Conservation (phyloP, 225 moss, liverwort and hornwort genomes). For the Bryoerythrophyllum caledonicum region DNA sequence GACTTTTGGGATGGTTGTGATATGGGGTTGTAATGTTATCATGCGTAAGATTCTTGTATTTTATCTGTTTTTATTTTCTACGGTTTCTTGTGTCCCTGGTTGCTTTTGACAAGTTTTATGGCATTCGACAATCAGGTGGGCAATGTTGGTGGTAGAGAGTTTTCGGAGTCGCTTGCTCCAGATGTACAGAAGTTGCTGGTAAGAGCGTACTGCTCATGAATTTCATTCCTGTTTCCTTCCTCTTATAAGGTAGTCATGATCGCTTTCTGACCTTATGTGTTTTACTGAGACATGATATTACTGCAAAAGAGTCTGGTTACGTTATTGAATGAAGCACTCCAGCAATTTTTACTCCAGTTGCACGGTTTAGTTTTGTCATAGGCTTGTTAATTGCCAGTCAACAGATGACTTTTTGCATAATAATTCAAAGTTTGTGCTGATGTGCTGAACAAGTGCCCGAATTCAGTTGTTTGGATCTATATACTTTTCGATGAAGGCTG, state of each 20-base stretch:
- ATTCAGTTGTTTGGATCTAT: not conserved
- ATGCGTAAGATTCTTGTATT: not conserved
- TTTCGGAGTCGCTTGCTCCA: conserved; percentile 97
- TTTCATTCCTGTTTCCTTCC: not conserved
- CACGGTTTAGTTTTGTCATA: not conserved
- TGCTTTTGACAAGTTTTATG: conserved; percentile 21
- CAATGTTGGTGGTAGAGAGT: conserved; percentile 97
- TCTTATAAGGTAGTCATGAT: conserved; percentile 5
- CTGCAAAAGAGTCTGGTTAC: conserved; percentile 2
- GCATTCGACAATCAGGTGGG: conserved; percentile 65
- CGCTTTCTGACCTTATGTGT: conserved; percentile 4
- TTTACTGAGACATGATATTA: not conserved
- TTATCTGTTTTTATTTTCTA: not conserved
- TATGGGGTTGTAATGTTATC: not conserved
- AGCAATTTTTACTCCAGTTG: not conserved
- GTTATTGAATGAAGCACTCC: conserved; percentile 16
- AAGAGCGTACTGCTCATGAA: conserved; percentile 31
- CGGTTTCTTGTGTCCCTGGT: conserved; percentile 4
- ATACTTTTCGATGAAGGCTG: not conserved
- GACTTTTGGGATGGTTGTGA: not conserved
- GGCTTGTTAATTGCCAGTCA: not conserved
- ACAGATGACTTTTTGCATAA: not conserved
- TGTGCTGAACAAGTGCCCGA: conserved; percentile 6
- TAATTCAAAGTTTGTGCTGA: not conserved
- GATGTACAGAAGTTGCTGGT: conserved; percentile 99